Evolutionary conservation across 2,329 filamentous ascomycete genomes (phyloP).

Genomic region (Aureobasidium melanogenum): DNA sequence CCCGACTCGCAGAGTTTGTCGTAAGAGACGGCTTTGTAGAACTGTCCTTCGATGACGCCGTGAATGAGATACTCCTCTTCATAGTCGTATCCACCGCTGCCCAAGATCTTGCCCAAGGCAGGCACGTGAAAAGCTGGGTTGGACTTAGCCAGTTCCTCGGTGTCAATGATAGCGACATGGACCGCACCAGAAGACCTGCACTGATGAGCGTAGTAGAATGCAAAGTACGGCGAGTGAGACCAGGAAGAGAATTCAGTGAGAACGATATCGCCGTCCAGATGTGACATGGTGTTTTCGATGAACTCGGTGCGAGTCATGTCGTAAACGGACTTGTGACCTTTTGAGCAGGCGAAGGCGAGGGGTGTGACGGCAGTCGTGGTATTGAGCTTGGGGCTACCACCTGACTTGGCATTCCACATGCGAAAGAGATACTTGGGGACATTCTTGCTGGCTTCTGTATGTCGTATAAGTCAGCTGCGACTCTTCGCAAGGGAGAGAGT

Average conservation of each 20-base stretch:
- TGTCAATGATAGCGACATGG: conserved; percentile 4
- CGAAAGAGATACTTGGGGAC: conserved; percentile 8
- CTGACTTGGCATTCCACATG: not conserved
- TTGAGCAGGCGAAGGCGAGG: not conserved
- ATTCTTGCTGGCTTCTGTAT: not conserved
- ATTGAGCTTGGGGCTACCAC: not conserved
- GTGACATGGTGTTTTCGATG: not conserved
- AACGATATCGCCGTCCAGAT: not conserved
- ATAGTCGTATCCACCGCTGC: not conserved
- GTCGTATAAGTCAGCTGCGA: not conserved
- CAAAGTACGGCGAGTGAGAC: conserved; percentile 1
- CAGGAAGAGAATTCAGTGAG: not conserved
- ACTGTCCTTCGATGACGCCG: not conserved
- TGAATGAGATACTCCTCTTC: not conserved
- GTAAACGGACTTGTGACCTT: not conserved
- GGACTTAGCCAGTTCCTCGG: not conserved
- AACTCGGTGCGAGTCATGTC: not conserved
- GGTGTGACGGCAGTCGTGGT: not conserved
- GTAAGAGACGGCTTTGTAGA: not conserved
- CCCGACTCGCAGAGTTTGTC: not conserved
- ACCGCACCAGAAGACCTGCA: not conserved
- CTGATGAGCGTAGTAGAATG: not conserved
- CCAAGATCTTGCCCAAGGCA: not conserved
- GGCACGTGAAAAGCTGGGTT: conserved; percentile 4
- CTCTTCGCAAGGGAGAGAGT: not conserved